A percentile compares a stretch with the other conserved stretches of the same genome.
Conservation (phyloP, 805 yeast species). For the Debaryomyces prosopidis region DNA sequence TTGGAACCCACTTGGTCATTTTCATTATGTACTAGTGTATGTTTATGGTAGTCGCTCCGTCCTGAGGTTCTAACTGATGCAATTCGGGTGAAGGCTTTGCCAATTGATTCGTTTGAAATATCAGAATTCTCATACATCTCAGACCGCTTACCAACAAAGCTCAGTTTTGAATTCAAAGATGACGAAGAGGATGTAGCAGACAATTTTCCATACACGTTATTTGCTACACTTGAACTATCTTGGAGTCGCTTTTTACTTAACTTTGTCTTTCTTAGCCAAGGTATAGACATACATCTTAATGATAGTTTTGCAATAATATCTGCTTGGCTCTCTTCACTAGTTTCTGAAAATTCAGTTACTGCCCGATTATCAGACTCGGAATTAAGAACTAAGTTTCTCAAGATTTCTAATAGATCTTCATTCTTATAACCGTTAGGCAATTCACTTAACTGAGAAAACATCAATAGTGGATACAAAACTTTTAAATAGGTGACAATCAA, state of each 20-base stretch:
- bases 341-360: neutral
- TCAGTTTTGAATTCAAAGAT: conserved; percentile 10
- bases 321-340: conserved; percentile 12
- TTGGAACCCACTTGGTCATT: conserved; percentile 2
- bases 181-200: conserved; percentile 12
- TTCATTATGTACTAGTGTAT: conserved; percentile 30
- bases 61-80: conserved; percentile 38
- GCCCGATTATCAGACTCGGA: conserved; percentile 12
- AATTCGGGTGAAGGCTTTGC: conserved; percentile 25
- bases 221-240: conserved; percentile 1
- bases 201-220: neutral
- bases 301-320: conserved; percentile 33
- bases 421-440: conserved; percentile 56
- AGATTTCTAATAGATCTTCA: conserved; percentile 50
- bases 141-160: neutral
- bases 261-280: conserved; percentile 27
- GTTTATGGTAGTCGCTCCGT: conserved; percentile 35
- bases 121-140: neutral
- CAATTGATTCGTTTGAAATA: conserved; percentile 20
- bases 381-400: conserved; percentile 46
- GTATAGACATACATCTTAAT: conserved; percentile 29
- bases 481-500: conserved; percentile 55
- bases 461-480: conserved; percentile 69
- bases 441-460: conserved; percentile 58
- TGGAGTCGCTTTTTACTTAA: conserved; percentile 5